Evolutionary conservation across 306 rosid genomes (phyloP).

Genomic region (Arachis stenosperma): DNA sequence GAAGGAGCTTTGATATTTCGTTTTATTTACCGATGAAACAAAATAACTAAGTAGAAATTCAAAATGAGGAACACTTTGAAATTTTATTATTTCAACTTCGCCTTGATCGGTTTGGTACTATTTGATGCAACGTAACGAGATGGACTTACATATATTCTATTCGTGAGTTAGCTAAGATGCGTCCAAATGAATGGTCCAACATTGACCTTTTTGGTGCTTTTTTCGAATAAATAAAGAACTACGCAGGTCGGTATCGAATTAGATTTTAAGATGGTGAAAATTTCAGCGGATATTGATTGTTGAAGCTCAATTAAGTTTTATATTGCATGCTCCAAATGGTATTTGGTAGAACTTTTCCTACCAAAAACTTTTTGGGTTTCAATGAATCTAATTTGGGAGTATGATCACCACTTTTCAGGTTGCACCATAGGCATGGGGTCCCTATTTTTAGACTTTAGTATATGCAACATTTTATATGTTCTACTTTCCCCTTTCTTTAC

Average conservation of each 20-base stretch:
- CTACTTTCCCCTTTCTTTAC: conserved; percentile 45
- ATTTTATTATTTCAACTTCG: background rate
- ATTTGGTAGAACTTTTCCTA: conserved; percentile 47
- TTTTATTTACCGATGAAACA: background rate
- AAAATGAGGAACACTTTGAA: background rate
- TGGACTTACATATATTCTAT: background rate
- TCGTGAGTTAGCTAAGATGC: conserved; percentile 29
- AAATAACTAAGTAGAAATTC: background rate
- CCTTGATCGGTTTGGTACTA: background rate
- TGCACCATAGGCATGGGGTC: too few relatives aligned
- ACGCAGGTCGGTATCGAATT: conserved; percentile 7
- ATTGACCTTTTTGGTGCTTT: conserved; percentile 11
- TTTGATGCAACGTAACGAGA: conserved; percentile 28
- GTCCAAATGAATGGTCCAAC: conserved; percentile 31
- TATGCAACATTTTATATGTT: conserved; percentile 35
- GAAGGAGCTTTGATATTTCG: background rate
- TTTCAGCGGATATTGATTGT: conserved; percentile 24
- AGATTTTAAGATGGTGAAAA: conserved; percentile 7
- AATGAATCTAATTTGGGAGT: conserved; percentile 42
- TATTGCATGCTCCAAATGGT: conserved; percentile 39
- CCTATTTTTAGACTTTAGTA: conserved; percentile 29
- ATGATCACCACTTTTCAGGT: conserved; percentile 33
- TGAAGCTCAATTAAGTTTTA: conserved; percentile 20
- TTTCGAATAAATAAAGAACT: background rate
- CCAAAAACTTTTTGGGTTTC: conserved; percentile 46